Percentiles rank a stretch among this genome's conserved stretches.
Evolutionary conservation across 345 rosid genomes (phyloP).

Genomic region (Clausena lansium): DNA sequence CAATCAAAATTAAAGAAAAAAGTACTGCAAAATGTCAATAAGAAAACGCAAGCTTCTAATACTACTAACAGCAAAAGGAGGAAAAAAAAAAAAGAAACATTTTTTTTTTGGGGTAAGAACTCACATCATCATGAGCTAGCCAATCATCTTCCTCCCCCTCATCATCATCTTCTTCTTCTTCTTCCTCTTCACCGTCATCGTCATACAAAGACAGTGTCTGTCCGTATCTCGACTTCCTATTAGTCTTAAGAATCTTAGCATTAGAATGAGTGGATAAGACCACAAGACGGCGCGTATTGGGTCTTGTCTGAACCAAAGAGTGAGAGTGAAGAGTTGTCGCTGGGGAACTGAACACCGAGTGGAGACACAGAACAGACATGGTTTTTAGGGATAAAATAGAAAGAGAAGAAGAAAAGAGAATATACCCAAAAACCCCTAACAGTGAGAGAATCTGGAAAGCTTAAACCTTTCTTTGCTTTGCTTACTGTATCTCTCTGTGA

Average conservation of each 20-base stretch:
- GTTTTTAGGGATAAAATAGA: slow-evolving; percentile 16
- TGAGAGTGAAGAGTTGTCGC: slow-evolving; percentile 8
- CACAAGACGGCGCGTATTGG: slow-evolving; percentile 19
- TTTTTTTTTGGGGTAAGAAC: slow-evolving; percentile 11
- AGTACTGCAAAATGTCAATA: not conserved
- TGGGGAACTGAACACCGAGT: slow-evolving; percentile 25
- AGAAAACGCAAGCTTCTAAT: too few species aligned
- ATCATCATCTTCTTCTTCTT: slow-evolving; percentile 40
- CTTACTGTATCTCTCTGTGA: too few species aligned
- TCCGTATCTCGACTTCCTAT: slow-evolving; percentile 63
- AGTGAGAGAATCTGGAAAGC: not conserved
- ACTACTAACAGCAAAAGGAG: not conserved
- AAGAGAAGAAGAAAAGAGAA: slow-evolving; percentile 25
- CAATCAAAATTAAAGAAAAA: not conserved
- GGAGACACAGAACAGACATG: slow-evolving; percentile 49
- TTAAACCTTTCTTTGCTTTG: not conserved
- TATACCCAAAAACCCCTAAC: slow-evolving; percentile 53
- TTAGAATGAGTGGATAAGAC: slow-evolving; percentile 66
- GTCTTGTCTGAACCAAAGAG: not conserved
- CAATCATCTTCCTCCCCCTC: slow-evolving; percentile 36
- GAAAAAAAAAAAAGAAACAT: not conserved
- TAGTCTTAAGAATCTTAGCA: slow-evolving; percentile 72
- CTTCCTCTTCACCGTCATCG: slow-evolving; percentile 40
- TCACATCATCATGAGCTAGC: slow-evolving; percentile 47
- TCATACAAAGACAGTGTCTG: slow-evolving; percentile 47